Base-by-base conservation (phyloP, 139 green algal genomes). In the Eudorina sp. region DNA sequence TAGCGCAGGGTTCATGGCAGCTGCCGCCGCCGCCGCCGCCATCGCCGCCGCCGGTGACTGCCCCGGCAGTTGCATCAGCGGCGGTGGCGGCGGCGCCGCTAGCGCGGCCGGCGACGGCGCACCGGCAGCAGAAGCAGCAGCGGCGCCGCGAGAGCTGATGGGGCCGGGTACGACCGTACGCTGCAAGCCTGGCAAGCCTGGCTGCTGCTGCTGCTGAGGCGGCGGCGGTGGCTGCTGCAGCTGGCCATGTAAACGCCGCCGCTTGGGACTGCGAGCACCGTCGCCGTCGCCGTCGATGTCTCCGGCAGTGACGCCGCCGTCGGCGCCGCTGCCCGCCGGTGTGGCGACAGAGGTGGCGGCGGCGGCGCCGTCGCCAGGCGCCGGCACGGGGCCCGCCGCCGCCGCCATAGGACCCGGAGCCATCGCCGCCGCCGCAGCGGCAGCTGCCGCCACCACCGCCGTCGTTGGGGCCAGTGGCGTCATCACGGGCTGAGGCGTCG, bases 11-110 rank as follows among this genome's bases (percentile, higher is more conserved):
- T 79, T 40, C 70, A 55, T 53, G 25, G 36, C 70, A 14, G 69
- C 69, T 21, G 69, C 69, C 8, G 69, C 69, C 40, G 69, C 69
- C 70, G 43, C 40, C 70, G 70, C 70, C 31, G 70, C 70, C 66
- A 25, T 2, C 34, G 66, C 34, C 3, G 66, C 14, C 31, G 38
- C 13, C 34, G 66, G 34, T 27, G 4, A n/a, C 64, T 43, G 31
- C 38, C 38, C 16, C 38, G 18, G 31, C 66, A 46, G 31, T 25
- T 0, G 2, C 3, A 29, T 43, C 34, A 48, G 66, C 7, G 34
- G 0, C 66, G 19, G 34, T 6, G 36, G 66, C 31, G 16, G 66
- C 34, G 36, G 66, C 66, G 4, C n/a, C n/a, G n/a, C n/a, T n/a
- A n/a, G n/a, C n/a, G 31, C 66, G 36, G 66, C 66, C 5, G 25